Evolutionary conservation across 768 basidiomycete genomes (phyloP).

Genomic region (Scleroderma citrinum): DNA sequence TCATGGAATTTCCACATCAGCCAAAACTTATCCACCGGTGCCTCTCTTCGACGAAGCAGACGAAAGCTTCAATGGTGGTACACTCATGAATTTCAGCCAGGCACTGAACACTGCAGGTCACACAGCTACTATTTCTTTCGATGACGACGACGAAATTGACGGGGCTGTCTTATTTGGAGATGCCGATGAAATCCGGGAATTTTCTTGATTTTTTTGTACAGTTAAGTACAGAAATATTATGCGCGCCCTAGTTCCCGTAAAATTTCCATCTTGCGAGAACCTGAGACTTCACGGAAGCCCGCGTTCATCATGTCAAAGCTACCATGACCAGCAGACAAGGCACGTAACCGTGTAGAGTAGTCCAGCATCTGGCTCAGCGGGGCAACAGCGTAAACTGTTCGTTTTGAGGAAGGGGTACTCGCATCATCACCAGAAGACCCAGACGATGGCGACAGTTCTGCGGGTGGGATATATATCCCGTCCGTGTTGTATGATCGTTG

Average conservation of each 20-base stretch:
- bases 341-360: slow-evolving; percentile 71
- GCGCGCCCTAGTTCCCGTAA: slow-evolving; percentile 73
- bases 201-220: slow-evolving; percentile 31
- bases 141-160: slow-evolving; percentile 75
- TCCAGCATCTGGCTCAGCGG: slow-evolving; percentile 81
- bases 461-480: slow-evolving; percentile 70
- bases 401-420: slow-evolving; percentile 40
- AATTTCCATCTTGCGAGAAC: slow-evolving; percentile 61
- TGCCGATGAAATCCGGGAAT: slow-evolving; percentile 68
- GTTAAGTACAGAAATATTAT: slow-evolving; percentile 23
- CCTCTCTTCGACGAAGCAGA: slow-evolving; percentile 37
- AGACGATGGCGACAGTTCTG: slow-evolving; percentile 69
- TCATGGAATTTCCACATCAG: slow-evolving; percentile 27
- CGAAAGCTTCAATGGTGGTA: slow-evolving; percentile 37
- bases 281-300: slow-evolving; percentile 68
- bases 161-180: slow-evolving; percentile 72
- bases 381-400: slow-evolving; percentile 65
- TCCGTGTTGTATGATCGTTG: slow-evolving; percentile 47
- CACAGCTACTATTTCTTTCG: slow-evolving; percentile 49
- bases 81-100: slow-evolving; percentile 75
- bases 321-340: slow-evolving; percentile 79
- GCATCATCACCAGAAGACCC: slow-evolving; percentile 24
- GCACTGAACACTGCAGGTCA: slow-evolving; percentile 54
- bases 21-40: slow-evolving; percentile 32
- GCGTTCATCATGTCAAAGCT: slow-evolving; percentile 71